phyloP scores from a whole-genome alignment of 192 early-diverging fungal genomes.

The Umbelopsis vinacea region DNA sequence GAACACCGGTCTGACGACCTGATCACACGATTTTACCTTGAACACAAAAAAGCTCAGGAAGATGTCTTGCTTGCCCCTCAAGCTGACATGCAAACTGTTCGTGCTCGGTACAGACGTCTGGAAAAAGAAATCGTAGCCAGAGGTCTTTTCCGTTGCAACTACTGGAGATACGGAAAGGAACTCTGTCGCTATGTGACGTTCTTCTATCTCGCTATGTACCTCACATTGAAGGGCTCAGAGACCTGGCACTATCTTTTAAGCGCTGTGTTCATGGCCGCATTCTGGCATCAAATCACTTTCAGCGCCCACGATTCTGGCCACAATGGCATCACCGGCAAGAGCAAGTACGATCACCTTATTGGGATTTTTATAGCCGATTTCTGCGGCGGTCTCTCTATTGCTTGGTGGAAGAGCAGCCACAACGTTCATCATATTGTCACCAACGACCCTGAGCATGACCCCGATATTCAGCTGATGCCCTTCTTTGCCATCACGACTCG shows the following conservation, averaged over 20 bases:
- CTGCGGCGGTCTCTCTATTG: conserved; percentile 86
- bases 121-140: conserved; percentile 62
- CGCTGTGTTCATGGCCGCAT: conserved; percentile 64
- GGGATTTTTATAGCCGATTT: conserved; percentile 84
- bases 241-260: conserved; percentile 58
- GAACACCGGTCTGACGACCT: background rate
- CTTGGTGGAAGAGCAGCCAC: conserved; percentile 98
- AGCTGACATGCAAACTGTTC: conserved; percentile 12
- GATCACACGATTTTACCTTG: background rate
- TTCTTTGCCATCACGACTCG: conserved; percentile 88
- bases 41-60: background rate
- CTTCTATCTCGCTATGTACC: conserved; percentile 47
- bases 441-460: conserved; percentile 94
- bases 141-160: conserved; percentile 70
- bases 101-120: conserved; percentile 60
- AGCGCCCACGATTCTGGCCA: conserved; percentile 98
- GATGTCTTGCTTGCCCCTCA: background rate
- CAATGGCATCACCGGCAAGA: conserved; percentile 82
- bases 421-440: conserved; percentile 97
- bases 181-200: conserved; percentile 51
- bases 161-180: conserved; percentile 58
- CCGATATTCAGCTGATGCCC: conserved; percentile 97
- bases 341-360: conserved; percentile 74
- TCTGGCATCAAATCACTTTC: conserved; percentile 95
- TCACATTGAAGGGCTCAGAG: conserved; percentile 50